These are phyloP conservation scores for Calonectria henricotiae DNA, from an alignment of 2,329 filamentous ascomycete species.

Conservation along the genomic window DNA sequence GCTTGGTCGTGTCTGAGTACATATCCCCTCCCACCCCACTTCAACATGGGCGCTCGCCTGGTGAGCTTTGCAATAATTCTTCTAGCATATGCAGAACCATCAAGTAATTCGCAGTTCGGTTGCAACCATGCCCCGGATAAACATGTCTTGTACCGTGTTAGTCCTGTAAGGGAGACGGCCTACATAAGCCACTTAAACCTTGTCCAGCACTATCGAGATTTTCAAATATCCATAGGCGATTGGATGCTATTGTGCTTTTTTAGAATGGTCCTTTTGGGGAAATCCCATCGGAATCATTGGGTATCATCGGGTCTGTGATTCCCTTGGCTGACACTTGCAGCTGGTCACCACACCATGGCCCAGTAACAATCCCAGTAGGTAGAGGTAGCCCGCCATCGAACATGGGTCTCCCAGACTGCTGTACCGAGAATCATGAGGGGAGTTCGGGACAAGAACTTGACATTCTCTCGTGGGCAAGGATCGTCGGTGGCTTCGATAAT, in stretches of 20 bases:
- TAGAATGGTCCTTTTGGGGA: slow-evolving; percentile 44
- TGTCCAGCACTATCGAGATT: slow-evolving; percentile 42
- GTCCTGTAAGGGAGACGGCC: slow-evolving; percentile 15
- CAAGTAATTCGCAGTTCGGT: no score
- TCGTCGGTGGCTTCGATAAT: slow-evolving; percentile 26
- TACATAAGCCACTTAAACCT: slow-evolving; percentile 41
- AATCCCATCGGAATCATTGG: slow-evolving; percentile 44
- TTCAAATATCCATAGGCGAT: slow-evolving; percentile 41
- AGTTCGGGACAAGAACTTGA: slow-evolving; percentile 20
- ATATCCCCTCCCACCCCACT: slow-evolving; percentile 5
- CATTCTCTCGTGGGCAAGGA: slow-evolving; percentile 28
- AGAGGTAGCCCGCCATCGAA: slow-evolving; percentile 4
- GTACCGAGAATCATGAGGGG: slow-evolving; percentile 29
- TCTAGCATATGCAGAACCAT: neutral
- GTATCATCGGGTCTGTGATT: slow-evolving; percentile 4
- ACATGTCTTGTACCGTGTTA: slow-evolving; percentile 3
- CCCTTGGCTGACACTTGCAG: slow-evolving; percentile 16
- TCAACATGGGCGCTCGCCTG: neutral
- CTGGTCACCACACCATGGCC: slow-evolving; percentile 30
- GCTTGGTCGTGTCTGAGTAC: slow-evolving; percentile 1
- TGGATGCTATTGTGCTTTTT: slow-evolving; percentile 45
- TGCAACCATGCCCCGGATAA: neutral
- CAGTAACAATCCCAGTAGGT: slow-evolving; percentile 20
- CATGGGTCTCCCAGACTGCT: slow-evolving; percentile 21
- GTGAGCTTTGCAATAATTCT: slow-evolving; percentile 2